Conservation (phyloP, 441 rosid species). For the Pelargonium cotyledonis region DNA sequence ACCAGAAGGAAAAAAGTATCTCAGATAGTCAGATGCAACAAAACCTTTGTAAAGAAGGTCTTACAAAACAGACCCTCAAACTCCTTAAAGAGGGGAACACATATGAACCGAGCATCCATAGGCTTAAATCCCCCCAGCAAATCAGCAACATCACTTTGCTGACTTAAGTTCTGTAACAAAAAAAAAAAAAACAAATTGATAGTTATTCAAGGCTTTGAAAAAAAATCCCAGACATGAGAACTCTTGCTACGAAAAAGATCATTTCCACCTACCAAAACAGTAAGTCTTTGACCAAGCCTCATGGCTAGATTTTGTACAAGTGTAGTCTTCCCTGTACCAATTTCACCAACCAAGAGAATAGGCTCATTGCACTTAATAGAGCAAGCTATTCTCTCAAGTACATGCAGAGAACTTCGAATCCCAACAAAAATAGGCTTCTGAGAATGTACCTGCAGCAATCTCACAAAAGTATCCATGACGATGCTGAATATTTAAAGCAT, state of each 20-base stretch:
- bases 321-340: constrained; percentile 99
- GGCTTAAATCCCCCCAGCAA: constrained; percentile 98
- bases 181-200: constrained; percentile 9
- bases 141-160: constrained; percentile 97
- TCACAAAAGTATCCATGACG: constrained; percentile 18
- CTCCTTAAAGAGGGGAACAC: constrained; percentile 66
- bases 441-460: constrained; percentile 43
- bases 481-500: constrained; percentile 20
- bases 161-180: constrained; percentile 83
- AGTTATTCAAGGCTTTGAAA: constrained; percentile 3
- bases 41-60: constrained; percentile 46
- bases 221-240: constrained; percentile 1
- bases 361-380: constrained; percentile 81
- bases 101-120: constrained; percentile 60
- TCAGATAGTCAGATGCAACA: constrained; percentile 12
- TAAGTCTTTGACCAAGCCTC: constrained; percentile 81
- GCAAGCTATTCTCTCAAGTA: constrained; percentile 82
- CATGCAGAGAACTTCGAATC: constrained; percentile 63
- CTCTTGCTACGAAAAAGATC: constrained; percentile 17
- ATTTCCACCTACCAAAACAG: constrained; percentile 64
- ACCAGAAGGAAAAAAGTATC: constrained; percentile 11
- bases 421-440: constrained; percentile 58
- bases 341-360: constrained; percentile 97
- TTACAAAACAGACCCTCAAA: constrained; percentile 54
- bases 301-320: constrained; percentile 83